phyloP scores from a whole-genome alignment of 1,284 basidiomycete species.

The Fomitopsis palustris region DNA sequence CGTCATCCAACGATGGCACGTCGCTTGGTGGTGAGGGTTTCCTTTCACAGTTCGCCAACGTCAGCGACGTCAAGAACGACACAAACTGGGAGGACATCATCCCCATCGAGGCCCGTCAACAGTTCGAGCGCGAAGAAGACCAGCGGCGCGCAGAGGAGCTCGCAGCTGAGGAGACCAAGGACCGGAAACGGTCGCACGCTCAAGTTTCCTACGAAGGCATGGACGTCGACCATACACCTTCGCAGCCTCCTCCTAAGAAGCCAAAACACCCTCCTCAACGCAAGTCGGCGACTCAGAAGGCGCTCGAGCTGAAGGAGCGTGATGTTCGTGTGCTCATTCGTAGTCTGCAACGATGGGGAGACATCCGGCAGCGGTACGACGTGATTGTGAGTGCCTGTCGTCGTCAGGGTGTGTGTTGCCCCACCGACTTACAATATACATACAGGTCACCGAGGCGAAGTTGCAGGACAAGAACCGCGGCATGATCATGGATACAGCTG shows the following conservation, averaged over 20 bases:
- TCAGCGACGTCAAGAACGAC: conserved; percentile 98
- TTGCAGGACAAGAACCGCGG: conserved; percentile 92
- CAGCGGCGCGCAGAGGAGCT: conserved; percentile 67
- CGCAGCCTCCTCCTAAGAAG: conserved; percentile 66
- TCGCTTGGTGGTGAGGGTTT: conserved; percentile 97
- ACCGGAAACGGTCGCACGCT: conserved; percentile 83
- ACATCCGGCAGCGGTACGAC: conserved; percentile 93
- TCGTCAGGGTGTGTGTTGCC: neutral
- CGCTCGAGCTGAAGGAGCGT: conserved; percentile 95
- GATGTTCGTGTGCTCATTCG: conserved; percentile 95
- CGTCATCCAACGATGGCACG: conserved; percentile 71
- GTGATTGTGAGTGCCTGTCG: conserved; percentile 67
- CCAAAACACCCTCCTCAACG: conserved; percentile 65
- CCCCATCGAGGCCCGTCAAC: conserved; percentile 87
- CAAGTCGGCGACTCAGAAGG: conserved; percentile 87
- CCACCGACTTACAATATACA: neutral
- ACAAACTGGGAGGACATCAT: conserved; percentile 99
- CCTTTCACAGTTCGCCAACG: conserved; percentile 91
- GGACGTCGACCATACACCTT: conserved; percentile 74
- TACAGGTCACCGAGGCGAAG: conserved; percentile 86
- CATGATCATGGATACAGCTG: conserved; percentile 88
- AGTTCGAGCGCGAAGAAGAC: conserved; percentile 83
- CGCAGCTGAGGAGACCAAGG: conserved; percentile 60
- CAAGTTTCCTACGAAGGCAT: conserved; percentile 89
- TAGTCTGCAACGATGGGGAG: conserved; percentile 97